A percentile compares a stretch with the other conserved stretches of the same genome.
Evolutionary conservation across 768 basidiomycete species (phyloP).

Genomic region (Leucocoprinus birnbaumii): DNA sequence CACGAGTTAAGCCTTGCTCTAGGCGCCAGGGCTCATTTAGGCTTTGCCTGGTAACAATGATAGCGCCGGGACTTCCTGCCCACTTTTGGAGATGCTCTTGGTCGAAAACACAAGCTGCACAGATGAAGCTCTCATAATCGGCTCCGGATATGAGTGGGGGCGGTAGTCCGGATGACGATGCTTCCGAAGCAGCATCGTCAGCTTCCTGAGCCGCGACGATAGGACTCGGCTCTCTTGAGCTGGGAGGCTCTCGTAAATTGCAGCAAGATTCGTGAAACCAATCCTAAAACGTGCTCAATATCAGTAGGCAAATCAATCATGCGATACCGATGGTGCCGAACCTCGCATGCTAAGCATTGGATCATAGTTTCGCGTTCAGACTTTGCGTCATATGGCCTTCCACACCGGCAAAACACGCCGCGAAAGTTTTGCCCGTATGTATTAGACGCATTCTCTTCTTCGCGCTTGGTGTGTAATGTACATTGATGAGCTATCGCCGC

Average conservation of each 20-base stretch:
- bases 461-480: constrained; percentile 51
- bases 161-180: constrained; percentile 63
- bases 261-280: constrained; percentile 93
- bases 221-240: constrained; percentile 41
- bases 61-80: constrained; percentile 66
- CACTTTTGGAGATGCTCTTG: constrained; percentile 52
- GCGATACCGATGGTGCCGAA: constrained; percentile 31
- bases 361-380: constrained; percentile 85
- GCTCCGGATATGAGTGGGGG: constrained; percentile 62
- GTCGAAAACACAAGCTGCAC: constrained; percentile 61
- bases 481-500: constrained; percentile 56
- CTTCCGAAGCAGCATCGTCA: constrained; percentile 55
- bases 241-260: constrained; percentile 68
- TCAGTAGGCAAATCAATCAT: not conserved
- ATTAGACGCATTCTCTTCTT: constrained; percentile 59
- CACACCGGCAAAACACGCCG: constrained; percentile 73
- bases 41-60: constrained; percentile 61
- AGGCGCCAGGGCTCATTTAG: constrained; percentile 46
- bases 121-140: constrained; percentile 77
- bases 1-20: not conserved
- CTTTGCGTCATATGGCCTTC: constrained; percentile 65
- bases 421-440: constrained; percentile 73
- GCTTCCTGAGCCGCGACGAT: constrained; percentile 18
- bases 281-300: constrained; percentile 45
- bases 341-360: constrained; percentile 84